Evolutionary conservation across 371 early-diverging fungal species (phyloP), one percentile per base, ranked within the genome.

Genomic region (Mortierella sp.): DNA sequence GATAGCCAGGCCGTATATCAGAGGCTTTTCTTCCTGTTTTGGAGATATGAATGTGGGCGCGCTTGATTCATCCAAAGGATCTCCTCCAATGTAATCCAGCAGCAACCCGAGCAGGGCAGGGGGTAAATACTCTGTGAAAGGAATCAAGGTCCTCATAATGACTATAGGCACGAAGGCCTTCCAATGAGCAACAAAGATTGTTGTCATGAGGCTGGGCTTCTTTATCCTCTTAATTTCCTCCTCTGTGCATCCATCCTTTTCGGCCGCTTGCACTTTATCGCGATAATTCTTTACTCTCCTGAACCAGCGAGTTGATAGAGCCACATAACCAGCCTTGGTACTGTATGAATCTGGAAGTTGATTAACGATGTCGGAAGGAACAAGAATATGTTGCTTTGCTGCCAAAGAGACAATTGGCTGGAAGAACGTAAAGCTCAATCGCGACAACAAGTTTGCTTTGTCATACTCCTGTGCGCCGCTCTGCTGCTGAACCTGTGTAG

Each of bases 361-460:
- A 40, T 72, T 72, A 20, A 37, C 66, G 58, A 80, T 68, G 28
- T 80, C 80, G 10, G 68, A 49, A 2, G 75, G 72, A 0, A 28
- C 18, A 16, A 80, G 80, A 49, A 68, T 71, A 9, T 66, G 64
- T 20, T 80, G 63, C 16, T 43, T 58, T 20, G 75, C 75, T 5
- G 80, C 80, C 58, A 80, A 43, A 8, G 72, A 60, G 26, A 80
- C 39, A 39, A 75, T 68, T 4, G 80, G 80, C 66, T 80, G 80
- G 26, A 65, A 68, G 60, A 60, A 75, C n/a, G 55, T 30, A 32
- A 65, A 64, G 39, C 64, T 72, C 14, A 61, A n/a, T 26, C 47
- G 72, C 0, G 75, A 71, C 37, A 68, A 64, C 5, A 80, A 37
- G 60, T 72, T 80, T 57, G 75, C 75, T 49, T 72, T 70, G 1